phyloP scores from a whole-genome alignment of 352 stramenopile genomes.

The Peronospora destructor region DNA sequence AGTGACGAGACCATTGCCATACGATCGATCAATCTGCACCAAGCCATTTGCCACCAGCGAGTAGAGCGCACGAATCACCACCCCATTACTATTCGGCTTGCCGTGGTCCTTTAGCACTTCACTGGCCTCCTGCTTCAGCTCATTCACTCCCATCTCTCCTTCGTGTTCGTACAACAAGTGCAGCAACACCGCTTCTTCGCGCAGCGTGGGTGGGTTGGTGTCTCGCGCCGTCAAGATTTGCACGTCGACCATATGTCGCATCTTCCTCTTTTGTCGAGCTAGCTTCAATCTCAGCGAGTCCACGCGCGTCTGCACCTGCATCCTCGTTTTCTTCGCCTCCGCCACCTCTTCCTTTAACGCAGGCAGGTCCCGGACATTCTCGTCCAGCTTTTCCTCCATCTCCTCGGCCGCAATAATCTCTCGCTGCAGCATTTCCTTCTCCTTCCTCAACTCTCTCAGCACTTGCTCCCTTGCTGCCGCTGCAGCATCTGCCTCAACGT shows the following conservation, averaged over 20 bases:
- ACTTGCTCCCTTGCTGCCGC: conserved; percentile 24
- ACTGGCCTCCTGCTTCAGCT: conserved; percentile 49
- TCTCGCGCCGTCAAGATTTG: conserved; percentile 42
- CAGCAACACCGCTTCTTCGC: conserved; percentile 53
- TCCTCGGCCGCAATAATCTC: conserved; percentile 45
- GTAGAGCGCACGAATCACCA: conserved; percentile 55
- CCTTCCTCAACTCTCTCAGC: conserved; percentile 29
- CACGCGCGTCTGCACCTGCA: conserved; percentile 25
- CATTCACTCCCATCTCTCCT: conserved; percentile 58
- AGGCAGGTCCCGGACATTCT: conserved; percentile 31
- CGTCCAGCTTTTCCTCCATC: conserved; percentile 32
- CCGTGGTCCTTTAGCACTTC: conserved; percentile 36
- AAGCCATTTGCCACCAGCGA: conserved; percentile 60
- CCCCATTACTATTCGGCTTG: conserved; percentile 36
- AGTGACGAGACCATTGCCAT: conserved; percentile 56
- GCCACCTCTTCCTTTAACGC: conserved; percentile 32
- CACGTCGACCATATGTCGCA: conserved; percentile 63
- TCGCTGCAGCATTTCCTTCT: conserved; percentile 42
- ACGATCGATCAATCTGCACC: conserved; percentile 64
- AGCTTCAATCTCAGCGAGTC: conserved; percentile 39
- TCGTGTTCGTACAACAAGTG: conserved; percentile 54
- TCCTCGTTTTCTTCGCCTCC: conserved; percentile 20
- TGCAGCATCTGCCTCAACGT: conserved; percentile 18
- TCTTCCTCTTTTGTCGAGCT: conserved; percentile 44
- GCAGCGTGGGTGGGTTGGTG: conserved; percentile 38